Percentiles rank a stretch among this genome's conserved stretches.
Conservation (phyloP, 208 protist genomes). For the Trypanosoma conorhini region DNA sequence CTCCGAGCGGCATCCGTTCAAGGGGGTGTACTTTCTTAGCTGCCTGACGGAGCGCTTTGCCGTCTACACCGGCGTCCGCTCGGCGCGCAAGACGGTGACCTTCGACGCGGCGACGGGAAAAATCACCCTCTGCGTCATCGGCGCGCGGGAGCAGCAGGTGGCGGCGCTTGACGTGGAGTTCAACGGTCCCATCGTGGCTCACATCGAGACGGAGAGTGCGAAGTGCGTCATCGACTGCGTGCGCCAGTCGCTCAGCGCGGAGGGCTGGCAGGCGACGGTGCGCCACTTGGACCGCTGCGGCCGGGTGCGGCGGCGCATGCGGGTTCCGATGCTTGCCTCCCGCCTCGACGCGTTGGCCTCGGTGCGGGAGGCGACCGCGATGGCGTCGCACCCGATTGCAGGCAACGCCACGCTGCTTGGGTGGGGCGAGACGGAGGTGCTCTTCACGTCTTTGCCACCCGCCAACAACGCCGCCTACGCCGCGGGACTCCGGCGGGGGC, state of each 20-base stretch:
- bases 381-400: conserved; percentile 19
- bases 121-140: conserved; percentile 49
- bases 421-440: conserved; percentile 61
- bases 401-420: conserved; percentile 43
- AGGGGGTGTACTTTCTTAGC: conserved; percentile 69
- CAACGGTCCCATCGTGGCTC: conserved; percentile 44
- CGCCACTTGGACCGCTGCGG: conserved; percentile 57
- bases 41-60: conserved; percentile 44
- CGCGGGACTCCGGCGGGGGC: conserved; percentile 39
- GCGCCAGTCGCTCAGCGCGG: conserved; percentile 23
- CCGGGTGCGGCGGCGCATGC: conserved; percentile 76
- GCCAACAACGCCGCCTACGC: conserved; percentile 13
- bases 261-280: conserved; percentile 56
- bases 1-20: conserved; percentile 50
- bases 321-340: conserved; percentile 73
- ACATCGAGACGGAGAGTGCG: conserved; percentile 50
- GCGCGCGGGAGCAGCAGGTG: conserved; percentile 9
- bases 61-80: conserved; percentile 67
- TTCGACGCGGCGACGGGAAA: conserved; percentile 40
- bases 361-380: conserved; percentile 43
- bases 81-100: conserved; percentile 71
- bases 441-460: conserved; percentile 39
- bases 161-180: conserved; percentile 31
- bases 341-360: conserved; percentile 77
- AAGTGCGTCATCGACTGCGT: conserved; percentile 52